Base-by-base conservation (phyloP, 441 rosid species). In the Omphalea diandra region DNA sequence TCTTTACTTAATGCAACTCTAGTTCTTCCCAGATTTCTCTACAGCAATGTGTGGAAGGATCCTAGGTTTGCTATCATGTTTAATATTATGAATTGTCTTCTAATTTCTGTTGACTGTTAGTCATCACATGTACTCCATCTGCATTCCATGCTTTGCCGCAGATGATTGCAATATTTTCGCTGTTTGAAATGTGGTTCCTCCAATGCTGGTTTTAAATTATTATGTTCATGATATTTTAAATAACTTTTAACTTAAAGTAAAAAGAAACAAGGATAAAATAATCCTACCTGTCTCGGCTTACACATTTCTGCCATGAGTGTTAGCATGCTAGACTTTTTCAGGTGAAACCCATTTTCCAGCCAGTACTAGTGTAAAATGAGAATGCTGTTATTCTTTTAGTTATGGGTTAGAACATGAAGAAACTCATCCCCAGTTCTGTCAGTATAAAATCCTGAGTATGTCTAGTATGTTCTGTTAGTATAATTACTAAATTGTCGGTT, bases 11-110 rank as follows among this genome's bases (percentile, higher is more conserved):
- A 91, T 8, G 94, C 94, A 40, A 87, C 93, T 63, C 80, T 94
- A 67, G 83, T 87, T 77, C 78, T 90, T 74, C 99, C 97, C 11
- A 84, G 75, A 81, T 92, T 94, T 80, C 91, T 89, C 43, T 90
- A 90, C 86, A 94, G 99, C 88, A 94, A 88, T 67, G 96, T 92
- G 14, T 92, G 97, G 99, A 91, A 87, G 77, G 99, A 94, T 85
- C 94, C 97, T 1, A 94, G 97, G 97, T 90, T 73, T 67, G 83
- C 35, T 29, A 81, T 52, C 24, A 17, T 31, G 65, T 67, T 33
- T 71, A 65, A 40, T 11, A 36, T 66, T 62, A 56, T 29, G 14
- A 67, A 55, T 57, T 35, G 32, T 54, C 67, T 22, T 38, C n/a
- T n/a, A n/a, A 44, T 57, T 41, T 73, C 50, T 24, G n/a, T 18